Percentiles rank a stretch among this genome's conserved stretches.
Conservation (phyloP, 2,329 filamentous ascomycete genomes). For the Colletotrichum costaricense region DNA sequence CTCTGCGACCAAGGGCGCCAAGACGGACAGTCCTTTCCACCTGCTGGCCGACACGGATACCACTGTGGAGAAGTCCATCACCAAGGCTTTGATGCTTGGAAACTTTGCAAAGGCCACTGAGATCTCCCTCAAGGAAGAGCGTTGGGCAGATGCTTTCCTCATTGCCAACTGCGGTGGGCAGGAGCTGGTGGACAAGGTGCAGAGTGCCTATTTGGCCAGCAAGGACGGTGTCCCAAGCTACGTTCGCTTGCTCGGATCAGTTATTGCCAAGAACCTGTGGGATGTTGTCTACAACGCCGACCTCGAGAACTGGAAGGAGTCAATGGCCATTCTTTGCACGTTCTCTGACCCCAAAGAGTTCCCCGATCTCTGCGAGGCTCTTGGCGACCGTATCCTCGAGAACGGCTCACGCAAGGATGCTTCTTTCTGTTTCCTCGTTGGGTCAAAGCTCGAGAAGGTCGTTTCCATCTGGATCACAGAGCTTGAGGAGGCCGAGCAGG, state of each 20-base stretch:
- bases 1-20: constrained; percentile 88
- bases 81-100: constrained; percentile 87
- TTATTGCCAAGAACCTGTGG: constrained; percentile 97
- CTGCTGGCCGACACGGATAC: constrained; percentile 88
- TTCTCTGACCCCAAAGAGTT: constrained; percentile 94
- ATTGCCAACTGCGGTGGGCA: constrained; percentile 97
- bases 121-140: constrained; percentile 87
- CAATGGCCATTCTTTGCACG: constrained; percentile 95
- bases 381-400: constrained; percentile 91
- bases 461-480: constrained; percentile 94
- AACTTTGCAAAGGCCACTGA: constrained; percentile 92
- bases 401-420: constrained; percentile 85
- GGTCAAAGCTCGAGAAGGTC: constrained; percentile 97
- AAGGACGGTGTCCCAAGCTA: constrained; percentile 90
- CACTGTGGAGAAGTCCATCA: constrained; percentile 86
- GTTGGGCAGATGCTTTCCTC: constrained; percentile 96
- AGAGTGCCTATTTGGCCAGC: constrained; percentile 88
- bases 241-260: constrained; percentile 86
- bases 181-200: constrained; percentile 92
- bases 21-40: constrained; percentile 94
- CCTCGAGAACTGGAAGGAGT: constrained; percentile 93
- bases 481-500: constrained; percentile 84
- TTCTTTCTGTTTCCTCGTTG: constrained; percentile 95
- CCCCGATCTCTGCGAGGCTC: constrained; percentile 91
- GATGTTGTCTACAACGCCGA: constrained; percentile 98